Evolutionary conservation across 73 alveolate species (phyloP).

Genomic region (Tetrahymena borealis): DNA sequence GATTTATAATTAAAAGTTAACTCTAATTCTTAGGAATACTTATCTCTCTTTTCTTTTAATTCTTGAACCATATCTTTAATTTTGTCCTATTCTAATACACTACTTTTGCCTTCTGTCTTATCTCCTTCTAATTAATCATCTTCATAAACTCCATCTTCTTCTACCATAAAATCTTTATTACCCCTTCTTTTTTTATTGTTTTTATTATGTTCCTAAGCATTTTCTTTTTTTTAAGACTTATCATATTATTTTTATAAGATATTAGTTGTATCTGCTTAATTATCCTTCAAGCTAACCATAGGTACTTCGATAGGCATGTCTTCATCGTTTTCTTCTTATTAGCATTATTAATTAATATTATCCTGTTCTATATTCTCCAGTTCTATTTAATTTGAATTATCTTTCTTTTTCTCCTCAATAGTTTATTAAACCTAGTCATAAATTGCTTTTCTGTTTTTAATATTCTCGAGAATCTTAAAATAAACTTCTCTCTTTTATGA

Average conservation of each 20-base stretch:
- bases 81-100: background rate
- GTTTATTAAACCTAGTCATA: background rate
- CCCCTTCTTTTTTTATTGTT: background rate
- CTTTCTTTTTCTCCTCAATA: background rate
- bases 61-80: background rate
- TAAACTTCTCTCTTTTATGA: background rate
- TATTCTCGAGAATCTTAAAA: background rate
- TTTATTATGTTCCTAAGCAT: background rate
- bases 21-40: background rate
- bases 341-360: background rate
- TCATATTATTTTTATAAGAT: background rate
- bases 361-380: background rate
- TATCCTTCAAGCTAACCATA: background rate
- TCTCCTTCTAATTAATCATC: background rate
- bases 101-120: background rate
- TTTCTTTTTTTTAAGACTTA: background rate
- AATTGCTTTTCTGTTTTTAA: background rate
- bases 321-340: background rate
- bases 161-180: background rate
- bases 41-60: background rate
- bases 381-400: background rate
- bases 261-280: background rate
- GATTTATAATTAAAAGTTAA: conserved; percentile 11
- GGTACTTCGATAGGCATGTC: background rate
- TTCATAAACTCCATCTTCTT: background rate